phyloP scores from a whole-genome alignment of 257 asterid species.

The Forsythia viridissima region DNA sequence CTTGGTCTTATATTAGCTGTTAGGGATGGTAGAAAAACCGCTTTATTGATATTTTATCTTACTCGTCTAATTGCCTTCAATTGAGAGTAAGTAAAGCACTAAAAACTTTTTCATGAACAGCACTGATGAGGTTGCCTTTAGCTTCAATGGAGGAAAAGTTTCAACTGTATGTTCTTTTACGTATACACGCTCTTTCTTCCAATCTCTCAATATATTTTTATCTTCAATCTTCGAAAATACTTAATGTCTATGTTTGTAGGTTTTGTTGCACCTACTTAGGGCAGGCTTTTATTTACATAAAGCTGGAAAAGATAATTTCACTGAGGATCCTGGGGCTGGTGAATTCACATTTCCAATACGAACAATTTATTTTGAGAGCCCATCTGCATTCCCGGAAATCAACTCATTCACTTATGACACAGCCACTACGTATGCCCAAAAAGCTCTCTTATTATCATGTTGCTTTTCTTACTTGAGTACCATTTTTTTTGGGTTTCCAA shows the following conservation, averaged over 20 bases:
- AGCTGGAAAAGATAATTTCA: slow-evolving; percentile 32
- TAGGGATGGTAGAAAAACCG: too few relatives aligned
- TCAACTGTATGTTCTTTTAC: slow-evolving; percentile 50
- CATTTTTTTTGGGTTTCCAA: not conserved
- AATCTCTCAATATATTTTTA: not conserved
- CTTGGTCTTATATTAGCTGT: too few relatives aligned
- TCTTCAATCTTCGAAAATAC: not conserved
- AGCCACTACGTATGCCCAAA: slow-evolving; percentile 51
- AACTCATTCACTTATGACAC: slow-evolving; percentile 85
- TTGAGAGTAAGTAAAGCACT: slow-evolving; percentile 5
- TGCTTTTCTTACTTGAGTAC: not conserved
- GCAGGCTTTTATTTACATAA: slow-evolving; percentile 75
- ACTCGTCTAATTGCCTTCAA: not conserved
- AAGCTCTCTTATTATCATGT: not conserved
- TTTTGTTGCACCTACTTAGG: slow-evolving; percentile 82
- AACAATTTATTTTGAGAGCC: slow-evolving; percentile 82
- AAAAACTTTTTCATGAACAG: slow-evolving; percentile 38
- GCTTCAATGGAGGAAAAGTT: slow-evolving; percentile 97
- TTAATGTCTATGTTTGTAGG: slow-evolving; percentile 44
- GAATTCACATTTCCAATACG: slow-evolving; percentile 60
- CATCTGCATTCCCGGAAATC: slow-evolving; percentile 88
- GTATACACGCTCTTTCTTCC: not conserved
- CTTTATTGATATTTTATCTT: not conserved
- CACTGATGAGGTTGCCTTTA: slow-evolving; percentile 78
- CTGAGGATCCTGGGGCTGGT: slow-evolving; percentile 41